Evolutionary conservation across 179 eudicot genomes (phyloP), one percentile per base, ranked within the genome.

Genomic region (Heliamphora pulchella): DNA sequence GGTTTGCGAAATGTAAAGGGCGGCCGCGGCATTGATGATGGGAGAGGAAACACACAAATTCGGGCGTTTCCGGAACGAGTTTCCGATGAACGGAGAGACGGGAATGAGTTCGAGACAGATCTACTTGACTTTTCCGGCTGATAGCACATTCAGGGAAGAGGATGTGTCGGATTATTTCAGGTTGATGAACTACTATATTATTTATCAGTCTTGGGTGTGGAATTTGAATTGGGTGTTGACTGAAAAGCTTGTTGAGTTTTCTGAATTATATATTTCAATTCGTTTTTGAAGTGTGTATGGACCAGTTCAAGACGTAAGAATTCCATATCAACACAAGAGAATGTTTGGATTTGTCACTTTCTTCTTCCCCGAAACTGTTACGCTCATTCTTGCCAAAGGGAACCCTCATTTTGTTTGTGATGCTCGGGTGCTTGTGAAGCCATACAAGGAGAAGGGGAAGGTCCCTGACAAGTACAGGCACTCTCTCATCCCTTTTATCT

Each of bases 401-500:
- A 94, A 94, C 75, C 98, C 97, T 20, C 97, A 93, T 78, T 93
- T 93, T 74, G 95, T 93, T 0, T 93, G 94, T 15, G 93, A 93
- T 76, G 92, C 97, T 55, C 97, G 98, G 1, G 98, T 94, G 82
- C 97, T 94, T 58, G 98, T 93, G 18, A 93, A 93, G 82, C 97
- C 98, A n/a, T 93, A 93, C 89, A 93, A 93, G 87, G 98, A 94
- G 87, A 94, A 94, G 85, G 94, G 97, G 54, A 94, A 94, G 80
- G 78, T 91, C 46, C 91, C 89, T 8, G 97, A 92, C 80, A 94
- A 91, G 98, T 94, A 89, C 70, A 75, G 72, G 58, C 13, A 63
- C 58, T 73, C 76, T 80, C 3, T 54, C 31, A 31, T 31, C 31
- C 31, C 31, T 31, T 31, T 31, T 31, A 31, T 31, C 31, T 31